Base-by-base conservation (phyloP, 176 grass and related monocot species). In the Eragrostis curvula region DNA sequence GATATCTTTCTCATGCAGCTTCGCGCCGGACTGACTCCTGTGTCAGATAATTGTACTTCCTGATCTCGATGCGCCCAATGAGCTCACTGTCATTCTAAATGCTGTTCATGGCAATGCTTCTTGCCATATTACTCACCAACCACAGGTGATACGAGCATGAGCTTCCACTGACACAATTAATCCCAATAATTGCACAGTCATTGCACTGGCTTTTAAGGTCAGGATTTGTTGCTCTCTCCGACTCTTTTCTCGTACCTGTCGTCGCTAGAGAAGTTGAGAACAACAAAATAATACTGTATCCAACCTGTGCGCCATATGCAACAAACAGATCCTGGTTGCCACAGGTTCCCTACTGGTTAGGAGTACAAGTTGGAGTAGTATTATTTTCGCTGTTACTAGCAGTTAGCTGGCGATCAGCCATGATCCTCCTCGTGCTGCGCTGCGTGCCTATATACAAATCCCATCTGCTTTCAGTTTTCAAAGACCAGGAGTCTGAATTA, bases 61-160 rank as follows among this genome's bases (percentile, higher is more conserved):
- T 18, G 74, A 59, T 70, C 62, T 77, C 74, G 82, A 57, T 58
- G 36, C 43, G 12, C 29, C 50, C 27, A 28, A 14, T 61, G 13
- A 69, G 2, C 13, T 41, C 4, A 17, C 51, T 9, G 1, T 0
- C 25, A 47, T 70, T 47, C 5, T 77, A 30, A 74, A 68, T 74
- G 43, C 24, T 59, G 75, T 44, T 79, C 68, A 51, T 62, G 87
- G 7, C 69, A 2, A 89, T 77, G 64, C 64, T 65, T 70, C 32
- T 43, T 70, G 63, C 53, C 42, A 70, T 66, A 69, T 84, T 51
- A 60, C 50, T 23, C 41, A 0, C 17, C 27, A 12, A 16, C 46
- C 17, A 24, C 42, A 49, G 21, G 43, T 30, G 75, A 79, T 42
- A 53, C 8, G 18, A 70, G 25, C 20, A 21, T 30, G 58, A 56